A percentile compares a stretch with the other conserved stretches of the same genome.
These are phyloP conservation scores for Penicillium cinerascens DNA, from an alignment of 495 filamentous ascomycete genomes.

Conservation along the genomic window DNA sequence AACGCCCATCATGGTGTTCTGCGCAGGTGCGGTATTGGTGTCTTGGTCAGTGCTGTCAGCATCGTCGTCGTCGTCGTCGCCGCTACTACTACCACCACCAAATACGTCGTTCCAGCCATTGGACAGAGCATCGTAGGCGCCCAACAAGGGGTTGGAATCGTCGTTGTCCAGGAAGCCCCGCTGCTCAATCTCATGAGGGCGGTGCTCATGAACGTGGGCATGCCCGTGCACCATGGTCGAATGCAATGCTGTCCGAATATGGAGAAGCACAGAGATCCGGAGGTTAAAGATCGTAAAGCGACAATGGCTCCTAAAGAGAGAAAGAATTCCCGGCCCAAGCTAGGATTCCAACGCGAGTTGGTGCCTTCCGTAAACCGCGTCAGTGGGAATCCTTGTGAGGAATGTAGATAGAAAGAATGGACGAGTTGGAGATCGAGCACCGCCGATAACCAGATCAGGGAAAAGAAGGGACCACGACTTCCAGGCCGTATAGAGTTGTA, in stretches of 20 bases:
- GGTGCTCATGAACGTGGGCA: constrained; percentile 19
- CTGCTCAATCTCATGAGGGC: constrained; percentile 10
- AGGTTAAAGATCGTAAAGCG: background rate
- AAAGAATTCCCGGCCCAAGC: constrained; percentile 1
- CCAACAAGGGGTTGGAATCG: constrained; percentile 7
- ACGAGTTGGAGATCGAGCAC: constrained; percentile 26
- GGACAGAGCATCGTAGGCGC: constrained; percentile 17
- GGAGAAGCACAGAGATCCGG: background rate
- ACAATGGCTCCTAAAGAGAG: constrained; percentile 12
- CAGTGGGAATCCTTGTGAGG: constrained; percentile 13
- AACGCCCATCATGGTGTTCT: constrained; percentile 11
- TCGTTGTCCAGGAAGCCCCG: constrained; percentile 12
- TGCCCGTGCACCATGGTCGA: constrained; percentile 28
- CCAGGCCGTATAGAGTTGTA: constrained; percentile 24
- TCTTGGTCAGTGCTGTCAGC: constrained; percentile 1
- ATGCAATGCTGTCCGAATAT: background rate
- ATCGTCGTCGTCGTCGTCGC: too few relatives aligned
- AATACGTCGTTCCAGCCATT: constrained; percentile 13
- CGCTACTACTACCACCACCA: too few relatives aligned
- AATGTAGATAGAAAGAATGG: constrained; percentile 35
- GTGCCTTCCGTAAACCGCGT: constrained; percentile 13
- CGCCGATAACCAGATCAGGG: constrained; percentile 21
- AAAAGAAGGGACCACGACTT: constrained; percentile 31
- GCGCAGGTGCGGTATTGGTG: constrained; percentile 3
- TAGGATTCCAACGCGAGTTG: constrained; percentile 25